These are phyloP conservation scores for Geranomyces variabilis DNA, from an alignment of 192 early-diverging fungal genomes.

Conservation along the genomic window DNA sequence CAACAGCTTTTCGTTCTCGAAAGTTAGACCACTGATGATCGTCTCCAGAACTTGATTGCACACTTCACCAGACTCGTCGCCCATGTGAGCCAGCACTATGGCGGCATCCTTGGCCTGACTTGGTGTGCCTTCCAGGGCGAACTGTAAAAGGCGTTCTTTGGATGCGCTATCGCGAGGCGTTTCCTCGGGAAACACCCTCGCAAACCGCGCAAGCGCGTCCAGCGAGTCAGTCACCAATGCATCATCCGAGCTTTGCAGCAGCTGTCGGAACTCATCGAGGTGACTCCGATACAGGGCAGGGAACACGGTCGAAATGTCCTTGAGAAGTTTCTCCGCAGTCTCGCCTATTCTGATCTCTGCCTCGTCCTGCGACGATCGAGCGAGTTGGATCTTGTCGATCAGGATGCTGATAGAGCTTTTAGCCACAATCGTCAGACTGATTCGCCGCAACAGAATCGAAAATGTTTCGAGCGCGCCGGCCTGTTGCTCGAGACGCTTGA, in stretches of 20 bases:
- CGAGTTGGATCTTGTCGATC: constrained; percentile 46
- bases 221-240: constrained; percentile 46
- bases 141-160: constrained; percentile 46
- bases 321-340: constrained; percentile 58
- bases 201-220: constrained; percentile 70
- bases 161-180: constrained; percentile 46
- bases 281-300: constrained; percentile 65
- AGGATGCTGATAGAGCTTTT: constrained; percentile 65
- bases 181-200: constrained; percentile 66
- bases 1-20: constrained; percentile 18
- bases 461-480: constrained; percentile 72
- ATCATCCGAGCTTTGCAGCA: constrained; percentile 47
- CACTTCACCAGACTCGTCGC: background rate
- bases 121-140: constrained; percentile 59
- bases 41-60: constrained; percentile 10
- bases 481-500: constrained; percentile 68
- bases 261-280: constrained; percentile 47
- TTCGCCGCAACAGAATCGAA: constrained; percentile 70
- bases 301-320: constrained; percentile 57
- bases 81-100: constrained; percentile 68
- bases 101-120: constrained; percentile 73
- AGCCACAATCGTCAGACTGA: constrained; percentile 76
- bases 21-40: constrained; percentile 18
- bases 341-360: constrained; percentile 26
- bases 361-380: constrained; percentile 22